These are phyloP conservation scores for Anthracocystis setariae DNA, from an alignment of 1,284 basidiomycete genomes.

Conservation along the genomic window DNA sequence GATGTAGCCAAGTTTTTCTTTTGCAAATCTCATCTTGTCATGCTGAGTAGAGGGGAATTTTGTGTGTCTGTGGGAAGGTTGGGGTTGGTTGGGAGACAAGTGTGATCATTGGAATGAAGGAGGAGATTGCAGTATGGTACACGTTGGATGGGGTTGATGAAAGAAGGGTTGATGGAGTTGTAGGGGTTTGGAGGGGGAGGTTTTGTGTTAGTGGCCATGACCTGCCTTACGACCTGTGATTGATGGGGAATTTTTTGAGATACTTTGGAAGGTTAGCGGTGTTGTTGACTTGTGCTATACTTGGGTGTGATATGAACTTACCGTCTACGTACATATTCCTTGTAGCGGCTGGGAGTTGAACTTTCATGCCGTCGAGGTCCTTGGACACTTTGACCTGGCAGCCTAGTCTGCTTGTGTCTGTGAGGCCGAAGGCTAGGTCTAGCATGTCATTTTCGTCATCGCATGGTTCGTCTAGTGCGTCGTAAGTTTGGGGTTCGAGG, in stretches of 20 bases:
- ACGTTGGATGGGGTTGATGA: too few relatives aligned
- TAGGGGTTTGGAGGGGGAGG: too few relatives aligned
- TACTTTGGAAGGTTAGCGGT: too few relatives aligned
- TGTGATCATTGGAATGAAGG: too few relatives aligned
- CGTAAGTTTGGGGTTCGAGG: slow-evolving; percentile 82
- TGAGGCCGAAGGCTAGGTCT: slow-evolving; percentile 95
- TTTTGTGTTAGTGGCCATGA: slow-evolving; percentile 27
- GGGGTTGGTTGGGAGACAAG: too few relatives aligned
- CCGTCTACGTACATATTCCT: slow-evolving; percentile 97
- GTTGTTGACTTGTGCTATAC: too few relatives aligned
- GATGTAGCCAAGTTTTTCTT: not conserved
- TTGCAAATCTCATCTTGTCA: not conserved
- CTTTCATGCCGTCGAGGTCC: slow-evolving; percentile 85
- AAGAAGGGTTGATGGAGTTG: too few relatives aligned
- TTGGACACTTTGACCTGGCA: slow-evolving; percentile 84
- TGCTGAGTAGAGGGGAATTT: not conserved
- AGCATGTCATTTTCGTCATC: slow-evolving; percentile 95
- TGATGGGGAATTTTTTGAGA: too few relatives aligned
- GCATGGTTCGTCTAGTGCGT: slow-evolving; percentile 86
- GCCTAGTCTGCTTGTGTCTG: slow-evolving; percentile 78
- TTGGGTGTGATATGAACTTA: too few relatives aligned
- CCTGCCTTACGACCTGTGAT: slow-evolving; percentile 46
- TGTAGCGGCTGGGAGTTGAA: slow-evolving; percentile 88
- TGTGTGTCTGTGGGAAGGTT: not conserved
- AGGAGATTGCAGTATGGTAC: too few relatives aligned